Evolutionary conservation across 2,329 filamentous ascomycete genomes (phyloP).

Genomic region (Capronia coronata): DNA sequence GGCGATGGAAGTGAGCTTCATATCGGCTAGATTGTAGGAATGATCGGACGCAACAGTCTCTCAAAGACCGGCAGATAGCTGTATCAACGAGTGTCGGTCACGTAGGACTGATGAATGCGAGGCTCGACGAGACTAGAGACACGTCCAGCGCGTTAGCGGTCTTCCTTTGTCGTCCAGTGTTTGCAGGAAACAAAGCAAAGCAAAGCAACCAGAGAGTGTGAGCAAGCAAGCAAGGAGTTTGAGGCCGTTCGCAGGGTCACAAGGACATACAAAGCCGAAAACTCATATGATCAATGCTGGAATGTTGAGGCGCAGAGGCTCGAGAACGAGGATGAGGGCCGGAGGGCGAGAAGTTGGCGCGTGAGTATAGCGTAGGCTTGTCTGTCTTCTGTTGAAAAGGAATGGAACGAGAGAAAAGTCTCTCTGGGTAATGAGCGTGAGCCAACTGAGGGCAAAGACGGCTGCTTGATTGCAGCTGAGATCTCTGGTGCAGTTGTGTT

Average conservation of each 20-base stretch:
- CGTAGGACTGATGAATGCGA: constrained; percentile 13
- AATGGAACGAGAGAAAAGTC: constrained; percentile 29
- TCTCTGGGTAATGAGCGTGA: constrained; percentile 28
- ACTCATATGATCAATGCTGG: constrained; percentile 28
- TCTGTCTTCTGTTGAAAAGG: constrained; percentile 23
- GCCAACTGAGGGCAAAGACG: constrained; percentile 25
- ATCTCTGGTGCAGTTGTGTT: constrained; percentile 9
- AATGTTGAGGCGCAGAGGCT: constrained; percentile 20
- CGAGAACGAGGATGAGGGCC: constrained; percentile 2
- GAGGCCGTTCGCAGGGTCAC: constrained; percentile 18
- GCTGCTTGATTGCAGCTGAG: constrained; percentile 10
- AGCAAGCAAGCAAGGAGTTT: constrained; percentile 12
- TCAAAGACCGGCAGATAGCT: constrained; percentile 18
- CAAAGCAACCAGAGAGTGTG: too few species aligned
- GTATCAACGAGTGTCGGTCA: constrained; percentile 16
- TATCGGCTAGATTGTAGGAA: constrained; percentile 11
- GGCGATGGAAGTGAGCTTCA: constrained; percentile 25
- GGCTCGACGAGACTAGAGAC: constrained; percentile 14
- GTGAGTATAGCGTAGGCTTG: constrained; percentile 16
- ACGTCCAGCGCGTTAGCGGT: constrained; percentile 13
- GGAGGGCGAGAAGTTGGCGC: constrained; percentile 18
- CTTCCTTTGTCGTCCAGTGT: constrained; percentile 11
- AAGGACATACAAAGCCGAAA: constrained; percentile 26
- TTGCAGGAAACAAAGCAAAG: constrained; percentile 12
- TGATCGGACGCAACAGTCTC: constrained; percentile 16